phyloP scores from a whole-genome alignment of 352 stramenopile genomes.

The Globisporangium cystogenes region DNA sequence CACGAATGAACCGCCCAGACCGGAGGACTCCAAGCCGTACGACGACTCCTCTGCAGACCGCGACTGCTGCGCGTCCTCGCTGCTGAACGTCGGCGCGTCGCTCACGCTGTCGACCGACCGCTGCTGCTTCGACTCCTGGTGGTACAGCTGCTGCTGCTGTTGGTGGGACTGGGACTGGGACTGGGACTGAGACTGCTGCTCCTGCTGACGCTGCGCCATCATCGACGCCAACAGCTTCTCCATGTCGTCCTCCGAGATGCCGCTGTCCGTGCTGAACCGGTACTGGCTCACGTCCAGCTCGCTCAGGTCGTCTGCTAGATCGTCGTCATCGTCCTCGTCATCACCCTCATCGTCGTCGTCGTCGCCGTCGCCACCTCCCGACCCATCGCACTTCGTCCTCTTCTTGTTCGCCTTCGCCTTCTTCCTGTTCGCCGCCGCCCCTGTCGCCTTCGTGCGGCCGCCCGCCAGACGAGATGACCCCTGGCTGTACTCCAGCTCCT shows the following conservation, averaged over 20 bases:
- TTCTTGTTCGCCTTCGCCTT: background rate
- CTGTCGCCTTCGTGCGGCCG: no score
- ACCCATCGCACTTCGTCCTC: no score
- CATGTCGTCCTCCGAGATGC: conserved; percentile 11
- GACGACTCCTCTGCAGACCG: background rate
- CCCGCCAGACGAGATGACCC: background rate
- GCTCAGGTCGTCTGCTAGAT: background rate
- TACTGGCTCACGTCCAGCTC: conserved; percentile 9
- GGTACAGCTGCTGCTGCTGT: background rate
- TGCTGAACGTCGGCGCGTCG: background rate
- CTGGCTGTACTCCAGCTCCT: background rate
- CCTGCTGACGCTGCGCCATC: background rate
- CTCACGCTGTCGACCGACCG: background rate
- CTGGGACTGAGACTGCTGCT: background rate
- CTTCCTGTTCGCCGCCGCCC: no score
- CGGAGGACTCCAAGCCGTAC: background rate
- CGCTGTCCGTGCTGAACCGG: conserved; percentile 11
- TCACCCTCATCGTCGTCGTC: background rate
- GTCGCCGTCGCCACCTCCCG: no score
- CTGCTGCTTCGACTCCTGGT: background rate
- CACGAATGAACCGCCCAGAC: background rate
- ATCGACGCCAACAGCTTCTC: conserved; percentile 8
- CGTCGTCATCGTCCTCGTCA: background rate
- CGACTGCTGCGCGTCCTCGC: background rate
- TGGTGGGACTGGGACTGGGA: no score